Evolutionary conservation across 768 basidiomycete genomes (phyloP).

Genomic region (Tylopilus intermedius): DNA sequence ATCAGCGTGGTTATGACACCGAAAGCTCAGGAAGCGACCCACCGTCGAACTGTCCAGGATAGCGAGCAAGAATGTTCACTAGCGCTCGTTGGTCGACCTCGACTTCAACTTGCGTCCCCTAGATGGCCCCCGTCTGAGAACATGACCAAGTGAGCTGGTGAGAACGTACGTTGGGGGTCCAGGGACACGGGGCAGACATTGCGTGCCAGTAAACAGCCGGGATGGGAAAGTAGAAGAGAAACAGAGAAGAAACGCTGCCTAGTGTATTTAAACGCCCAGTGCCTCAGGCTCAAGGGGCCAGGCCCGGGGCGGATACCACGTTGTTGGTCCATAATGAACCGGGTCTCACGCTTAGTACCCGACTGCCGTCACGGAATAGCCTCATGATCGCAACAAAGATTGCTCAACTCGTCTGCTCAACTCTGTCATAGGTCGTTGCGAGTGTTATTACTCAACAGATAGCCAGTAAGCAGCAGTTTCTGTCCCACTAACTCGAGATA

Average conservation of each 20-base stretch:
- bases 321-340: constrained; percentile 3
- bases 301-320: neutral
- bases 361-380: too few species aligned
- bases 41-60: constrained; percentile 14
- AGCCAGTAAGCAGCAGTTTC: too few species aligned
- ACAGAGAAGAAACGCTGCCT: neutral
- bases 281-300: neutral
- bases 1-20: neutral
- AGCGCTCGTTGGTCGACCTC: constrained; percentile 16
- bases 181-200: neutral
- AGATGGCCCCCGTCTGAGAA: neutral
- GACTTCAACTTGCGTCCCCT: constrained; percentile 7
- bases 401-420: too few species aligned
- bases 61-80: constrained; percentile 17
- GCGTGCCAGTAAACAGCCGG: neutral
- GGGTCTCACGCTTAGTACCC: neutral
- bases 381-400: too few species aligned
- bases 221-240: neutral
- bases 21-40: neutral
- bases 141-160: too few species aligned
- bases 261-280: neutral
- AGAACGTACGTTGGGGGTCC: constrained; percentile 3
- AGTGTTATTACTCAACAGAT: too few species aligned
- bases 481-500: too few species aligned
- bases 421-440: too few species aligned